Conservation (phyloP, 768 basidiomycete genomes). For the Boletus rex-veris region DNA sequence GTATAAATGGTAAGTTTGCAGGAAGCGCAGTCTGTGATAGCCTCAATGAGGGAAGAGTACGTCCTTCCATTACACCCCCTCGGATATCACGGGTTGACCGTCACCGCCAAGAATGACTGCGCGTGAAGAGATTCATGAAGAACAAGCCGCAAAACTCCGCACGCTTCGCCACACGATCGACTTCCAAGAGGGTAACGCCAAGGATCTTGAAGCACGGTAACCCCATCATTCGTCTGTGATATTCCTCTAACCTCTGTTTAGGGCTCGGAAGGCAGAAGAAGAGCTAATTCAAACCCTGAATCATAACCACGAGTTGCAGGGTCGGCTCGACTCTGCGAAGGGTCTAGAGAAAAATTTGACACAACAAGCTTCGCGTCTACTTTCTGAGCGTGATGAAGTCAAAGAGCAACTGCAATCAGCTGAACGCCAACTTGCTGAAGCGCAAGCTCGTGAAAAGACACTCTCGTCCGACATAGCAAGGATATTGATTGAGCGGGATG, state of each 20-base stretch:
- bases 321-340: slow-evolving; percentile 25
- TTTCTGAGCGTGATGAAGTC: slow-evolving; percentile 23
- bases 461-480: slow-evolving; percentile 17
- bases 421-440: slow-evolving; percentile 19
- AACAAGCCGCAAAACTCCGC: slow-evolving; percentile 26
- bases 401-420: slow-evolving; percentile 12
- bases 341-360: slow-evolving; percentile 22
- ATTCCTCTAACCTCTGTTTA: slow-evolving; percentile 14
- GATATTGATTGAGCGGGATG: slow-evolving; percentile 18
- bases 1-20: slow-evolving; percentile 19
- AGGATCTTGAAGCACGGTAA: slow-evolving; percentile 27
- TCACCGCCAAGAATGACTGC: slow-evolving; percentile 20
- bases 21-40: slow-evolving; percentile 24
- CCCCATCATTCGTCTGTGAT: neutral
- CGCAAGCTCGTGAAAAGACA: slow-evolving; percentile 14
- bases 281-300: slow-evolving; percentile 16
- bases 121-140: slow-evolving; percentile 22
- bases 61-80: slow-evolving; percentile 21
- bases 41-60: slow-evolving; percentile 32
- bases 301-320: slow-evolving; percentile 26
- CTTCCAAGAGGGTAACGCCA: slow-evolving; percentile 29
- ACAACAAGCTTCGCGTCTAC: slow-evolving; percentile 25
- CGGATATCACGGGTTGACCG: slow-evolving; percentile 11
- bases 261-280: slow-evolving; percentile 20
- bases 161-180: slow-evolving; percentile 30